Conservation (phyloP, 129 eudicot genomes). For the Gnaphalium uliginosum region DNA sequence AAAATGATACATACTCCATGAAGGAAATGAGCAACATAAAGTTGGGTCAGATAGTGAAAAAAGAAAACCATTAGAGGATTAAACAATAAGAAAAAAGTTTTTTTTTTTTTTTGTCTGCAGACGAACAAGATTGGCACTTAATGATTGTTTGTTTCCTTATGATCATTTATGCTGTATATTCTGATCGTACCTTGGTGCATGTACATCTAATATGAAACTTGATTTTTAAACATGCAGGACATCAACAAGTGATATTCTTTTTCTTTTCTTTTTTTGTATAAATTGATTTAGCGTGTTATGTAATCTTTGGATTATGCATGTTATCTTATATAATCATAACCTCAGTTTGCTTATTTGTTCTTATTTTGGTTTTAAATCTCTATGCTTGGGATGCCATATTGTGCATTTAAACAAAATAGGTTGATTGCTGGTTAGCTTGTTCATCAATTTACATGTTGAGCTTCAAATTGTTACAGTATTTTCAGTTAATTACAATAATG, state of each 20-base stretch:
- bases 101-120: neutral
- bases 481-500: neutral
- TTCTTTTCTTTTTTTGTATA: neutral
- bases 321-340: neutral
- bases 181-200: neutral
- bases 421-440: conserved; percentile 7
- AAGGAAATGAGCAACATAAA: conserved; percentile 1
- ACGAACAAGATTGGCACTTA: neutral
- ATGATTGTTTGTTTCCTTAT: neutral
- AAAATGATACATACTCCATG: neutral
- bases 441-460: conserved; percentile 3
- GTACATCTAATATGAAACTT: neutral
- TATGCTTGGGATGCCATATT: conserved; percentile 1
- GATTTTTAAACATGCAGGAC: neutral
- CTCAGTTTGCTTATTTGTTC: neutral
- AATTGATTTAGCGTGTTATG: neutral
- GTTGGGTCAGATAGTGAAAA: neutral
- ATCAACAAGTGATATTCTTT: neutral
- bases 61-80: neutral
- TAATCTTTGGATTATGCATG: neutral
- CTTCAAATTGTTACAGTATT: neutral
- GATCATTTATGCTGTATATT: neutral
- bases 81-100: neutral
- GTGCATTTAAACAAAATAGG: neutral
- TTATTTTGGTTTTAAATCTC: neutral